Percentiles rank a stretch among this genome's conserved stretches.
phyloP scores from a whole-genome alignment of 1,139 yeast genomes.

The Sugiyamaella sp. region DNA sequence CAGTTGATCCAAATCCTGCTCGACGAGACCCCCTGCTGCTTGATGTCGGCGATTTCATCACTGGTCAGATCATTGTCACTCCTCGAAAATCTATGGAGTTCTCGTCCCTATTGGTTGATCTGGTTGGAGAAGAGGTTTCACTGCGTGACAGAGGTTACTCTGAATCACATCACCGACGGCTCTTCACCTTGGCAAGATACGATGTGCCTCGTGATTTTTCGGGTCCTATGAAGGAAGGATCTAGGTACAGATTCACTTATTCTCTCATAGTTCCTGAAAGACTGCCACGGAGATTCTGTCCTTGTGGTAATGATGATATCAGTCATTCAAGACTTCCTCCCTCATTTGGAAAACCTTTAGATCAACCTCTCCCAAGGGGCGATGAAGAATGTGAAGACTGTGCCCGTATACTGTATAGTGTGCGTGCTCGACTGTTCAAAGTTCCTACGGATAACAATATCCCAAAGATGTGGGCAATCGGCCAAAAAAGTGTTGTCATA shows the following conservation, averaged over 20 bases:
- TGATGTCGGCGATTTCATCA: slow-evolving; percentile 25
- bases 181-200: slow-evolving; percentile 25
- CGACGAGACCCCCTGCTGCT: neutral
- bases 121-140: slow-evolving; percentile 25
- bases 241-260: slow-evolving; percentile 27
- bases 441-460: slow-evolving; percentile 4
- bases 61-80: slow-evolving; percentile 24
- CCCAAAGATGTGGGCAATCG: slow-evolving; percentile 14
- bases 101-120: slow-evolving; percentile 20
- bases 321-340: slow-evolving; percentile 19
- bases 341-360: slow-evolving; percentile 19
- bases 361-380: neutral
- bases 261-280: slow-evolving; percentile 29
- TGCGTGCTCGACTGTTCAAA: slow-evolving; percentile 28
- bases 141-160: slow-evolving; percentile 19
- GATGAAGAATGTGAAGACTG: slow-evolving; percentile 22
- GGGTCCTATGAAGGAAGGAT: slow-evolving; percentile 27
- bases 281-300: slow-evolving; percentile 22
- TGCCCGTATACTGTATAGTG: slow-evolving; percentile 25
- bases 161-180: slow-evolving; percentile 20
- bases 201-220: slow-evolving; percentile 28
- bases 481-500: slow-evolving; percentile 9
- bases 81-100: slow-evolving; percentile 25
- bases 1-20: slow-evolving; percentile 11
- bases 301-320: slow-evolving; percentile 18